These are phyloP conservation scores for Phytophthora podocarpi DNA, from an alignment of 352 stramenopile species.

Conservation along the genomic window DNA sequence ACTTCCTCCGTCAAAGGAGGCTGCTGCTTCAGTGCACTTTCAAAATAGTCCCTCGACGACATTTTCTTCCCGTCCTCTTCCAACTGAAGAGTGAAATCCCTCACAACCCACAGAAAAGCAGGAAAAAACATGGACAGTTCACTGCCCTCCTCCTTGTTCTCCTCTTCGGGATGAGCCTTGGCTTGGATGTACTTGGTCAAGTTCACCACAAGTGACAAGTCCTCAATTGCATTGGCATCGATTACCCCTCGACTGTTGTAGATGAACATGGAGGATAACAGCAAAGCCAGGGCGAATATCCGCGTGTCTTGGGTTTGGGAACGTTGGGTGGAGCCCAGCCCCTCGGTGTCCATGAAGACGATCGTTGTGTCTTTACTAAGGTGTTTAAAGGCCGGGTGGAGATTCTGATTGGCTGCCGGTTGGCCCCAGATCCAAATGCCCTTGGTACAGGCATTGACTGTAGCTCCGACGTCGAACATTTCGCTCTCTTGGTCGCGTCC, in stretches of 20 bases:
- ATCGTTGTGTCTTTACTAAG: constrained; percentile 53
- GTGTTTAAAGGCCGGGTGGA: constrained; percentile 41
- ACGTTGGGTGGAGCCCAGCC: constrained; percentile 65
- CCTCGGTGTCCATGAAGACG: constrained; percentile 83
- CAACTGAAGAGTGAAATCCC: constrained; percentile 76
- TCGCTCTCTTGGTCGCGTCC: constrained; percentile 46
- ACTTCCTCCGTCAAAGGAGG: constrained; percentile 48
- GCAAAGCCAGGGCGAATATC: constrained; percentile 71
- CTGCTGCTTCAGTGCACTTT: constrained; percentile 72
- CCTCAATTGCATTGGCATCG: constrained; percentile 71
- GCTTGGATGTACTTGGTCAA: constrained; percentile 77
- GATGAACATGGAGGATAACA: constrained; percentile 75
- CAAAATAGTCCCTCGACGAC: constrained; percentile 72
- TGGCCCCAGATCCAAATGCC: constrained; percentile 86
- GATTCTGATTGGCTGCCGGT: constrained; percentile 25
- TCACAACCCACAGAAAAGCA: constrained; percentile 78
- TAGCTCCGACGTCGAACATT: constrained; percentile 80
- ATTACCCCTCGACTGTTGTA: constrained; percentile 85
- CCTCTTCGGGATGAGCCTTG: constrained; percentile 30
- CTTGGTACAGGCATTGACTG: constrained; percentile 80
- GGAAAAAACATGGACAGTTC: constrained; percentile 72
- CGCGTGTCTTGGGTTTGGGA: constrained; percentile 73
- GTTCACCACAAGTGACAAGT: constrained; percentile 82
- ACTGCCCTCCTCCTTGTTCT: constrained; percentile 18
- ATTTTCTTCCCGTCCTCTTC: constrained; percentile 63